Conservation (phyloP, 108 stramenopile genomes). For the Thalassiosira profunda region DNA sequence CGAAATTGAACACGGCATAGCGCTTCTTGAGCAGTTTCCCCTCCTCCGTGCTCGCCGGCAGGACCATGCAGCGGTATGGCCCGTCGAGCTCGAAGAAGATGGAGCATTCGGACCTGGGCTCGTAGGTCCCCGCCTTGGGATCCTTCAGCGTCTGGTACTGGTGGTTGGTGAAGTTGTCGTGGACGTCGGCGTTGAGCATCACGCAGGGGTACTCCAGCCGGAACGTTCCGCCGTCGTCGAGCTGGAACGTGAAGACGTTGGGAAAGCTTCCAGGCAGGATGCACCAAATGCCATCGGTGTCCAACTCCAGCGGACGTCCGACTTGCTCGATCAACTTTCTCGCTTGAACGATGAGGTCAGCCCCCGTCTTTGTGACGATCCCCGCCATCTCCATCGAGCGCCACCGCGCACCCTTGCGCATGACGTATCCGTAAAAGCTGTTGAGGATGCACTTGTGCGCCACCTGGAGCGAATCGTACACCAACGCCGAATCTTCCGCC, state of each 20-base stretch:
- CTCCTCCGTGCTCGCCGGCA: slow-evolving; percentile 99
- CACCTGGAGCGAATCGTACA: slow-evolving; percentile 99
- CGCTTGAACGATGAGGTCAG: slow-evolving; percentile 97
- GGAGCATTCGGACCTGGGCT: slow-evolving; percentile 95
- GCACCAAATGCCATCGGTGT: slow-evolving; percentile 99
- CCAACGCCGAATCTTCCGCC: slow-evolving; percentile 92
- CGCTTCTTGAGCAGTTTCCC: slow-evolving; percentile 99
- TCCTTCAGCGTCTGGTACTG: slow-evolving; percentile 97
- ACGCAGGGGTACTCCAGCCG: slow-evolving; percentile 97
- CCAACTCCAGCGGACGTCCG: slow-evolving; percentile 98
- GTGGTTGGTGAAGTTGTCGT: slow-evolving; percentile 98
- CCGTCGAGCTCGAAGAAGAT: slow-evolving; percentile 99
- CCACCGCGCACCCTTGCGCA: slow-evolving; percentile 99
- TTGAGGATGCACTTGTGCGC: slow-evolving; percentile 99
- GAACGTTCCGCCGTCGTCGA: slow-evolving; percentile 76
- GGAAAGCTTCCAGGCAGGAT: slow-evolving; percentile 98
- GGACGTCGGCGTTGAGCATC: slow-evolving; percentile 99
- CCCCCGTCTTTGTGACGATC: slow-evolving; percentile 99
- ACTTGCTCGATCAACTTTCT: slow-evolving; percentile 96
- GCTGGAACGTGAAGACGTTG: slow-evolving; percentile 88
- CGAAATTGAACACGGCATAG: slow-evolving; percentile 99
- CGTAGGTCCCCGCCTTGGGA: slow-evolving; percentile 82
- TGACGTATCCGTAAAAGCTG: slow-evolving; percentile 98
- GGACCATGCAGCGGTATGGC: slow-evolving; percentile 98
- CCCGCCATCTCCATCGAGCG: slow-evolving; percentile 99